phyloP scores from a whole-genome alignment of 257 asterid species.

The Solanum peruvianum region DNA sequence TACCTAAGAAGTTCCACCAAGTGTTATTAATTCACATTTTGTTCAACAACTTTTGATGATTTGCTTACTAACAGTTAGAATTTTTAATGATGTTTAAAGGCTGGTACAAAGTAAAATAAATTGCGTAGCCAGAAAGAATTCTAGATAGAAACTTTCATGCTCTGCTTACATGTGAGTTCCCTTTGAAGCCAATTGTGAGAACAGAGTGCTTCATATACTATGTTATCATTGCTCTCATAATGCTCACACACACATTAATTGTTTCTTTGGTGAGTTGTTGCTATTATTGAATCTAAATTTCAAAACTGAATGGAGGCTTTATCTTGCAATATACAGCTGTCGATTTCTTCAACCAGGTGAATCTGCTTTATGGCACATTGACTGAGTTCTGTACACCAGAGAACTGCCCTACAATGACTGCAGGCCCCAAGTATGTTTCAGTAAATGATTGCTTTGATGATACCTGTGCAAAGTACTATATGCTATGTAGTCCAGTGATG shows the following conservation, averaged over 20 bases:
- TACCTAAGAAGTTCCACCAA: not conserved
- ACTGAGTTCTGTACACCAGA: conserved; percentile 89
- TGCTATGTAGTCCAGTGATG: not conserved
- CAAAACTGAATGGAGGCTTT: conserved; percentile 17
- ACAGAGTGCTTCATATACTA: not conserved
- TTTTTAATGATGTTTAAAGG: not conserved
- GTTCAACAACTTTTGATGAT: not conserved
- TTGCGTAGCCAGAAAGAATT: not conserved
- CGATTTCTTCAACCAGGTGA: conserved; percentile 94
- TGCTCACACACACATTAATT: not conserved
- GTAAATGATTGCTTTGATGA: not conserved
- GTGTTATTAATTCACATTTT: not conserved
- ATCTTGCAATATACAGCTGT: conserved; percentile 56
- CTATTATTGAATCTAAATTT: not conserved
- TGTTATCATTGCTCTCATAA: not conserved
- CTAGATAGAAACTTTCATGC: not conserved
- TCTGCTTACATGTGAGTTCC: not conserved
- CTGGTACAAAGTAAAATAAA: not conserved
- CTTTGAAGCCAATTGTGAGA: not conserved
- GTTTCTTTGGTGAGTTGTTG: not conserved
- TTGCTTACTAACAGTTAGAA: not conserved
- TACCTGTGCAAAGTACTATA: not conserved
- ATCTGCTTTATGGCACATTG: conserved; percentile 87
- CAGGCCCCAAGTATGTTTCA: conserved; percentile 88
- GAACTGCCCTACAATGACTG: conserved; percentile 92